A percentile compares a stretch with the other conserved stretches of the same genome.
Evolutionary conservation across 164 flowering plant genomes (phyloP).

Genomic region (Tinospora cordifolia): DNA sequence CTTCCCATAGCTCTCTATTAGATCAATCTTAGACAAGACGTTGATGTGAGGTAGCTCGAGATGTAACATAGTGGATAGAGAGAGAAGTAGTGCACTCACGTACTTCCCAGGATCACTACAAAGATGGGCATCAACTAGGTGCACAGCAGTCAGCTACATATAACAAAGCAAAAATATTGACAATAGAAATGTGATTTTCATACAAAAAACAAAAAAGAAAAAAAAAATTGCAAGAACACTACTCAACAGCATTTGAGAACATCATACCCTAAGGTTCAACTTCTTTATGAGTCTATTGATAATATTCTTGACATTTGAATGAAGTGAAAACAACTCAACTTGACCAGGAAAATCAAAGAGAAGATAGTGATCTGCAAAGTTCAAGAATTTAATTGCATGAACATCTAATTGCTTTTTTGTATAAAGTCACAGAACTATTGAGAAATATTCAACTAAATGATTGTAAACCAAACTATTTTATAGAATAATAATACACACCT

Average conservation of each 20-base stretch:
- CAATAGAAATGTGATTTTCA: no score
- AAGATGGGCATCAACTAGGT: conserved; percentile 91
- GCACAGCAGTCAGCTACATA: no score
- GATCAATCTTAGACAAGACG: conserved; percentile 91
- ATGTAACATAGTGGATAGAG: conserved; percentile 85
- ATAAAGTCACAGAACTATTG: no score
- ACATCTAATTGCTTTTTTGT: no score
- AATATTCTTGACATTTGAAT: conserved; percentile 68
- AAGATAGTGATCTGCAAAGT: no score
- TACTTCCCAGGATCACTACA: conserved; percentile 95
- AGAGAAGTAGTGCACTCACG: conserved; percentile 86
- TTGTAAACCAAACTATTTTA: not conserved
- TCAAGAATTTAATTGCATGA: no score
- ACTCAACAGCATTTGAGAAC: not conserved
- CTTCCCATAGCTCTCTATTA: conserved; percentile 87
- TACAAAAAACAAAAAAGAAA: not conserved
- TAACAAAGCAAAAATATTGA: no score
- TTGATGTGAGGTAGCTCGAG: conserved; percentile 91
- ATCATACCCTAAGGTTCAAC: conserved; percentile 72
- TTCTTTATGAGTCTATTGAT: conserved; percentile 71
- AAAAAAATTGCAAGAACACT: not conserved
- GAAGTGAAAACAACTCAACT: conserved; percentile 89
- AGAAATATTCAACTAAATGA: not conserved
- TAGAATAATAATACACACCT: conserved; percentile 36
- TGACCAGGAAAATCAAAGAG: conserved; percentile 98